phyloP scores from a whole-genome alignment of 1,284 basidiomycete species.

The Meira nashicola region DNA sequence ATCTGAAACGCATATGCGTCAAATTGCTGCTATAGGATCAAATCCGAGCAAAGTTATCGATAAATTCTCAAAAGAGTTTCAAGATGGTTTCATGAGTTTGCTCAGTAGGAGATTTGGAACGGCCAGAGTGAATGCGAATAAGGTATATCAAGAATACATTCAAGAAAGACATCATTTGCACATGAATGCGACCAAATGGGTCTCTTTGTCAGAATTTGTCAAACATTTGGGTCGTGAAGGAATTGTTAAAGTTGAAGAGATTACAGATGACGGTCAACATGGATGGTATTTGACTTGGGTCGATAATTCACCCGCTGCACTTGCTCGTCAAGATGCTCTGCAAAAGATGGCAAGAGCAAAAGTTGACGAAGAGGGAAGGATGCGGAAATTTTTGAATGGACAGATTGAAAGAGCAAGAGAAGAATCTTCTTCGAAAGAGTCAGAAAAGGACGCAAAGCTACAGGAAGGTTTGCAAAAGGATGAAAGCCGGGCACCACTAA shows the following conservation, averaged over 20 bases:
- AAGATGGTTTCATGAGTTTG: slow-evolving; percentile 82
- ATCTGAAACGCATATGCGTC: slow-evolving; percentile 82
- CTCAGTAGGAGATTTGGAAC: slow-evolving; percentile 63
- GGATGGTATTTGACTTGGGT: slow-evolving; percentile 97
- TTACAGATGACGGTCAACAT: slow-evolving; percentile 68
- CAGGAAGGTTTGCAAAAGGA: slow-evolving; percentile 24
- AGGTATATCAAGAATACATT: slow-evolving; percentile 97
- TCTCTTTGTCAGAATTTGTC: slow-evolving; percentile 87
- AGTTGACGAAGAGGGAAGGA: slow-evolving; percentile 88
- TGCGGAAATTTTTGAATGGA: slow-evolving; percentile 80
- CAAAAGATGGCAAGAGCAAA: slow-evolving; percentile 88
- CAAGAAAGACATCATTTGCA: slow-evolving; percentile 89
- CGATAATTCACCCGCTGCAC: slow-evolving; percentile 86
- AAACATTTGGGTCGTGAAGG: slow-evolving; percentile 85
- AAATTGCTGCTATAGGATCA: slow-evolving; percentile 93
- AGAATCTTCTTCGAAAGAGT: slow-evolving; percentile 10
- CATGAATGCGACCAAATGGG: slow-evolving; percentile 98
- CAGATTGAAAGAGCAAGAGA: slow-evolving; percentile 81
- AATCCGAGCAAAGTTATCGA: slow-evolving; percentile 84
- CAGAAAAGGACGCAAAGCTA: neutral
- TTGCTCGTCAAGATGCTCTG: slow-evolving; percentile 83
- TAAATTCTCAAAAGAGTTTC: slow-evolving; percentile 82
- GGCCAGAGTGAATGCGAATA: slow-evolving; percentile 64
- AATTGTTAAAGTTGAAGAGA: slow-evolving; percentile 83
- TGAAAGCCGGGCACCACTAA: slow-evolving; percentile 23